A percentile compares a stretch with the other conserved stretches of the same genome.
Conservation (phyloP, 345 rosid genomes). For the Atalantia buxifolia region DNA sequence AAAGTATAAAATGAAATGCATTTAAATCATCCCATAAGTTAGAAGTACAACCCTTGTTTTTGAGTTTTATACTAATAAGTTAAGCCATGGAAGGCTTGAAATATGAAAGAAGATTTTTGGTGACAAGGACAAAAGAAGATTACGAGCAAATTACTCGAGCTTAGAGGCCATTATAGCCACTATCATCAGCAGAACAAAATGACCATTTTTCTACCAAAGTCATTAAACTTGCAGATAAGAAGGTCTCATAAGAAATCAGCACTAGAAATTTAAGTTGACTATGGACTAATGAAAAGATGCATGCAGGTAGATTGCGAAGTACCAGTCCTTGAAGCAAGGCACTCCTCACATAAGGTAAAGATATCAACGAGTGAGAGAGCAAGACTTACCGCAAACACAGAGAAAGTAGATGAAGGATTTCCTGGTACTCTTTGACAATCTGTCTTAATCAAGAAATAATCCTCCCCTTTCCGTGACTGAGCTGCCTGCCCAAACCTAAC, state of each 20-base stretch:
- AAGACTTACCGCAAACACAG: constrained; percentile 68
- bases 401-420: constrained; percentile 58
- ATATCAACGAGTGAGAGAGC: not conserved
- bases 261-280: not conserved
- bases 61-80: not conserved
- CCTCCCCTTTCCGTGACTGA: constrained; percentile 90
- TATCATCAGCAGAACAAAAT: constrained; percentile 1
- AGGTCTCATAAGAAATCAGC: not conserved
- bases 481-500: constrained; percentile 66
- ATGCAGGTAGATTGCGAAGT: not conserved
- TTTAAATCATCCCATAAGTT: not conserved
- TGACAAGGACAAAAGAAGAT: not conserved
- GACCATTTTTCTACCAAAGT: not conserved
- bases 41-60: not conserved
- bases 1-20: not conserved
- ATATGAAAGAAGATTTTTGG: not conserved
- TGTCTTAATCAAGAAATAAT: constrained; percentile 64
- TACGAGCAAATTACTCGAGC: not conserved
- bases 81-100: not conserved
- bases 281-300: not conserved
- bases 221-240: not conserved
- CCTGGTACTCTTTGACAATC: constrained; percentile 69
- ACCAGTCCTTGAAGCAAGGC: not conserved
- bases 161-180: not conserved
- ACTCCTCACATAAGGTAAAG: not conserved